These are phyloP conservation scores for Polysphondylium violaceum DNA, from an alignment of 78 protist species.

Conservation along the genomic window DNA sequence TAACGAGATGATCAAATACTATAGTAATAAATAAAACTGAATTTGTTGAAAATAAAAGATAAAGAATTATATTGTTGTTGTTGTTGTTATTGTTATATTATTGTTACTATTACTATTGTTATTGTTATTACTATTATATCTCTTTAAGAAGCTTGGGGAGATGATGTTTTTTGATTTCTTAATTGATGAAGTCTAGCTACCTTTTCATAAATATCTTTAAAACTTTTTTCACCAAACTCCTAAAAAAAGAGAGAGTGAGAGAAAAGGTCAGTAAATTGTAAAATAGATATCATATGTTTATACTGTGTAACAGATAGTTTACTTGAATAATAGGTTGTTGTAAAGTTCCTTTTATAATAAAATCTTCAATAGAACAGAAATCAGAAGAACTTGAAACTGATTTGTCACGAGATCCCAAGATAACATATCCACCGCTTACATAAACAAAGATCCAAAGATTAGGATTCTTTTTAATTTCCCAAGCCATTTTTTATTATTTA, in stretches of 20 bases:
- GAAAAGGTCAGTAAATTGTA: neutral
- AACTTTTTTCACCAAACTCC: constrained; percentile 64
- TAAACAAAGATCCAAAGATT: constrained; percentile 51
- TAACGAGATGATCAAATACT: too few relatives aligned
- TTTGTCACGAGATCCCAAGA: constrained; percentile 59
- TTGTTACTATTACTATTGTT: neutral
- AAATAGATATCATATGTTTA: neutral
- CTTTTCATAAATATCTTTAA: constrained; percentile 72
- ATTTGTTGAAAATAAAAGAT: too few relatives aligned
- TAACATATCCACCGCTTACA: constrained; percentile 79
- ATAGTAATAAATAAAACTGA: too few relatives aligned
- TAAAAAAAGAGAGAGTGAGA: neutral
- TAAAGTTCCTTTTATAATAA: constrained; percentile 46
- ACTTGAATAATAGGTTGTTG: constrained; percentile 68
- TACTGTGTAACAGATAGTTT: neutral
- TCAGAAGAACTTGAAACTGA: constrained; percentile 18
- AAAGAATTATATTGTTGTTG: too few relatives aligned
- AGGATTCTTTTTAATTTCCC: constrained; percentile 67
- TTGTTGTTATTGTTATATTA: neutral
- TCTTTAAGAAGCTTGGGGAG: constrained; percentile 57
- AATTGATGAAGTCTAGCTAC: constrained; percentile 44
- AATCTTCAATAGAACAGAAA: constrained; percentile 68
- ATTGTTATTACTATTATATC: neutral
- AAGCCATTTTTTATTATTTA: constrained; percentile 49
- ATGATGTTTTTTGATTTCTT: constrained; percentile 73